Conservation (phyloP, 306 rosid species). For the Quercus ilex region DNA sequence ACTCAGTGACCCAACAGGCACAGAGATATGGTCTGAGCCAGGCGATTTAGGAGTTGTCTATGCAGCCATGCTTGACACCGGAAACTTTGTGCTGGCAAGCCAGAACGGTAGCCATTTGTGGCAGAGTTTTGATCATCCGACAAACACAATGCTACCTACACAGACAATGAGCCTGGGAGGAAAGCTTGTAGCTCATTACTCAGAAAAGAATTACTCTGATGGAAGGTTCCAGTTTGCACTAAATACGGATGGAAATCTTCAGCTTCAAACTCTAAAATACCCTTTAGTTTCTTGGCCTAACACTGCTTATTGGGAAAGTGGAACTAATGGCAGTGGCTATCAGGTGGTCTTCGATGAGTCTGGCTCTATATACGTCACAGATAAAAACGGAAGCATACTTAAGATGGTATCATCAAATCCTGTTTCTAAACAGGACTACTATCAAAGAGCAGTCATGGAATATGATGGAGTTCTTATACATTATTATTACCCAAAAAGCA, state of each 20-base stretch:
- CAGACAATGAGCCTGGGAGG: slow-evolving; percentile 12
- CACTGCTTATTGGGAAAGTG: neutral
- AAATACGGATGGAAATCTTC: neutral
- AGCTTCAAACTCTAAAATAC: slow-evolving; percentile 31
- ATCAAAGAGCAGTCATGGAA: slow-evolving; percentile 60
- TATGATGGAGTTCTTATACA: slow-evolving; percentile 51
- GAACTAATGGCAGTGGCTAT: neutral
- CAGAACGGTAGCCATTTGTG: slow-evolving; percentile 17
- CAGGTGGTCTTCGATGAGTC: slow-evolving; percentile 32
- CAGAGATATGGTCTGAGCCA: slow-evolving; percentile 19
- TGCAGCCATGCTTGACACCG: slow-evolving; percentile 45
- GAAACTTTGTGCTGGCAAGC: slow-evolving; percentile 47
- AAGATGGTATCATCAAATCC: neutral
- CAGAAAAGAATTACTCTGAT: neutral
- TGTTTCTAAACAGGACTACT: neutral
- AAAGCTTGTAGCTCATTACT: slow-evolving; percentile 29
- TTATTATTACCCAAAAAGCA: slow-evolving; percentile 28
- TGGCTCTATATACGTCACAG: slow-evolving; percentile 27
- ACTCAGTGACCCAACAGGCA: slow-evolving; percentile 16
- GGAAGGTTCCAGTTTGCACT: slow-evolving; percentile 56
- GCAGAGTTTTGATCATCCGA: slow-evolving; percentile 53
- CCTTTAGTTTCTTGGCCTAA: slow-evolving; percentile 15
- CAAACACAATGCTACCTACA: slow-evolving; percentile 56
- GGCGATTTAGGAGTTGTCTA: slow-evolving; percentile 5
- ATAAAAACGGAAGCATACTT: slow-evolving; percentile 11